phyloP scores from a whole-genome alignment of 2,329 filamentous ascomycete species.

The Aspergillus arachidicola region DNA sequence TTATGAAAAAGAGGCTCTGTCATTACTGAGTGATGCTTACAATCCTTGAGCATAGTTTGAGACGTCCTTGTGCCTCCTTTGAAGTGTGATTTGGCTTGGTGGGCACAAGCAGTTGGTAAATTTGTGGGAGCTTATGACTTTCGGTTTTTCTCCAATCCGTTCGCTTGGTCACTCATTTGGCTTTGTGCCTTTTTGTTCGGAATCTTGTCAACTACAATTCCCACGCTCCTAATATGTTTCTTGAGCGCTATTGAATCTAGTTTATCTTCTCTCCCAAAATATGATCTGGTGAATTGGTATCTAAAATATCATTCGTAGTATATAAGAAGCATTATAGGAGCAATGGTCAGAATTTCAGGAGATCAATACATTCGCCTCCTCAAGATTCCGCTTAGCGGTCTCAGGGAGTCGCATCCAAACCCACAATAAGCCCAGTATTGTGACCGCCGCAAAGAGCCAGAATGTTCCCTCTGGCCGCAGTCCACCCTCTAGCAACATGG shows the following conservation, averaged over 20 bases:
- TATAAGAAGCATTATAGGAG: not conserved
- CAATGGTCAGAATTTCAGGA: not conserved
- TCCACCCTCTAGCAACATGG: conserved; percentile 26
- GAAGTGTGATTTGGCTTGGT: too few relatives aligned
- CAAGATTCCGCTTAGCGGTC: conserved; percentile 59
- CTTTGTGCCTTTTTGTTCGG: too few relatives aligned
- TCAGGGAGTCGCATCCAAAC: conserved; percentile 72
- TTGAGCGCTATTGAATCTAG: not conserved
- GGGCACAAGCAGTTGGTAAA: too few relatives aligned
- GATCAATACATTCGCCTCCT: conserved; percentile 19
- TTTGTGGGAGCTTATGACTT: too few relatives aligned
- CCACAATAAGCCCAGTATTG: conserved; percentile 66
- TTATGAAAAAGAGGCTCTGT: too few relatives aligned
- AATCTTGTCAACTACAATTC: too few relatives aligned
- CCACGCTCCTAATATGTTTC: too few relatives aligned
- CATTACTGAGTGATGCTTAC: too few relatives aligned
- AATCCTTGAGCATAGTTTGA: too few relatives aligned
- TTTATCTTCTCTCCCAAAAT: not conserved
- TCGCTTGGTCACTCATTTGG: too few relatives aligned
- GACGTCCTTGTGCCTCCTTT: too few relatives aligned
- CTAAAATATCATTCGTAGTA: not conserved
- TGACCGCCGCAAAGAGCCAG: conserved; percentile 72
- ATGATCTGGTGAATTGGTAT: not conserved
- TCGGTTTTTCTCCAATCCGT: too few relatives aligned
- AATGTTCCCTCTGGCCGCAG: conserved; percentile 67